Base-by-base conservation (phyloP, 2,329 filamentous ascomycete species). In the Rhinocladiella similis region DNA sequence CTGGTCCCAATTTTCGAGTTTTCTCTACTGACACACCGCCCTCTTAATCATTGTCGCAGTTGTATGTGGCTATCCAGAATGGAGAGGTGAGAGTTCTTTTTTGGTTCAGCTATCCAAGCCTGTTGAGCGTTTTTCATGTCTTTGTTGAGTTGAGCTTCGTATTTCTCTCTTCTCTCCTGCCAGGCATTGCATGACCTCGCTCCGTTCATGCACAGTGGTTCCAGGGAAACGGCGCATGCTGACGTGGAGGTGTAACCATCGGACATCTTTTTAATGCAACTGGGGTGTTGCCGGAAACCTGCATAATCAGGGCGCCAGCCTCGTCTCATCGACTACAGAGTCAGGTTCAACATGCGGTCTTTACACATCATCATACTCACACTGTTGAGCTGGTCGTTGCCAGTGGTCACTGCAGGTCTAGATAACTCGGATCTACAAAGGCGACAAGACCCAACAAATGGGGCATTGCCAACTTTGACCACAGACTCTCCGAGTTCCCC, bases 181-280 rank as follows among this genome's bases (percentile, higher is more conserved):
- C 27, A 35, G 6, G 47, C 51, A 5, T 25, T 3, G 38, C 33
- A 20, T 51, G 18, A 46, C 19, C 20, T 38, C 13, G 14, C n/a
- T 20, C 29, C 49, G 35, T 56, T 27, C 22, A 61, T 61, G 48
- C 39, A 41, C 10, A 50, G 25, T 35, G 9, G 35, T 50, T 20
- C 47, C 20, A 14, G 27, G 41, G 29, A 48, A 54, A 39, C 53
- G 19, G 41, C 47, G 18, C 38, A 35, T 14, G 6, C 47, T 55
- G 50, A 59, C 50, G 59, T 53, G 53, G 53, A 47, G 38, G 54
- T 51, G 47, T 53, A 55, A 56, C 50, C 41, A 22, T 46, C 36
- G 25, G 27, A 18, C 20, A n/a, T 18, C 13, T 41, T 59, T 36
- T 47, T 51, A 25, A 53, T 57, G 50, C 13, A 46, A 19, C 33